A percentile compares a stretch with the other conserved stretches of the same genome.
phyloP scores from a whole-genome alignment of 78 protist genomes.

The Dictyostelium capitatum region DNA sequence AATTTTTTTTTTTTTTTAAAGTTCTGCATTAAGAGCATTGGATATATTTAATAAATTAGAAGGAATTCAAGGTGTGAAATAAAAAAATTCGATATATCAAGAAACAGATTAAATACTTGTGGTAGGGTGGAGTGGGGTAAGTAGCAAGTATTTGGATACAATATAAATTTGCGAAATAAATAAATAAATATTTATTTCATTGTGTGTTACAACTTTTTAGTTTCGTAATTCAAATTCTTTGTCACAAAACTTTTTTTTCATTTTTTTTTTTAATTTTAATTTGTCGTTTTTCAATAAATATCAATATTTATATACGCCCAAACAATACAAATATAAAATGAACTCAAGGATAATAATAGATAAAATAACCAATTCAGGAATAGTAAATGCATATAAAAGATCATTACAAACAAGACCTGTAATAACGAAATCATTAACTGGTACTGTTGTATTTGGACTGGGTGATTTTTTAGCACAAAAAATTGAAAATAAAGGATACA shows the following conservation, averaged over 20 bases:
- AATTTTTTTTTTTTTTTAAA: too few relatives aligned
- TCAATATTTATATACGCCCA: background rate
- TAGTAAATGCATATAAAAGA: background rate
- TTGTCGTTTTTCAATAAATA: background rate
- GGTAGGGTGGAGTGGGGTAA: too few relatives aligned
- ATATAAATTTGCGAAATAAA: too few relatives aligned
- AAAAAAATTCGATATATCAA: too few relatives aligned
- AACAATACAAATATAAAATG: background rate
- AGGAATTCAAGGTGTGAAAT: too few relatives aligned
- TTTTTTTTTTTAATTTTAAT: background rate
- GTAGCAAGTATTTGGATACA: too few relatives aligned
- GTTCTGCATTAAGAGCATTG: too few relatives aligned
- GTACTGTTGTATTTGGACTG: conserved; percentile 32
- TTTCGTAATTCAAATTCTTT: too few relatives aligned
- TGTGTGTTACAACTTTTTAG: too few relatives aligned
- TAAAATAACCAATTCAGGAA: background rate
- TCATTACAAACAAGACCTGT: conserved; percentile 9
- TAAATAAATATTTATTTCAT: too few relatives aligned
- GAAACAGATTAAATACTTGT: too few relatives aligned
- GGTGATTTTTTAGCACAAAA: conserved; percentile 61
- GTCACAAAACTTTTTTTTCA: background rate
- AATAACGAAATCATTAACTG: conserved; percentile 47
- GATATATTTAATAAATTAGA: too few relatives aligned
- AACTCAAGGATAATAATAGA: background rate
- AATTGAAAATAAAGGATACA: conserved; percentile 28